Base-by-base conservation (phyloP, 2,329 filamentous ascomycete genomes). In the Rosellinia necatrix region DNA sequence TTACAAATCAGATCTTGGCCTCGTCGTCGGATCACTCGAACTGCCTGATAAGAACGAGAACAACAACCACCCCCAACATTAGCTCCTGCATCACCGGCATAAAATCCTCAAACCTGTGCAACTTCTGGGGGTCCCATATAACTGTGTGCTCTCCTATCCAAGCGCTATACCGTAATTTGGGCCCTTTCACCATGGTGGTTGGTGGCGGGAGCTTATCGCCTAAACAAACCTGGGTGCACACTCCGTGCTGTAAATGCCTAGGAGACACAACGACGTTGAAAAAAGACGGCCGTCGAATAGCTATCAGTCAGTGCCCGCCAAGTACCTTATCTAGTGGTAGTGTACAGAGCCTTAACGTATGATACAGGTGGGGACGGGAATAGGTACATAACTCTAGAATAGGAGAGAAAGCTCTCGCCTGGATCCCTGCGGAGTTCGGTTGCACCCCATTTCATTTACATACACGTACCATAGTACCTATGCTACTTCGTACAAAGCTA, bases 11-110 rank as follows among this genome's bases (percentile, higher is more conserved):
- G 40, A 40, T 58, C 55, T 55, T 54, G 58, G 52, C 53, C 56
- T 47, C 42, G 51, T 44, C 52, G 50, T 53, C 48, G 49, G 54
- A 59, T 53, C 49, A 53, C 38, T n/a, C n/a, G n/a, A n/a, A n/a
- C n/a, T n/a, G 48, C 53, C 55, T 51, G 52, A 46, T 53, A 59
- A 53, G 51, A 66, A 67, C 64, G 62, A 65, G 53, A 64, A 57
- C 60, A 51, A 63, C 40, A 49, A 35, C 41, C 17, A 38, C 30
- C 32, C 17, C 17, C 3, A 59, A 59, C 59, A 57, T 56, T 56
- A 56, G 50, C 38, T 19, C 15, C 44, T 60, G 65, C 60, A 65
- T 66, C 61, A 61, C 54, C 53, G 61, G 56, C 61, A 61, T 60
- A 52, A 50, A 56, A 42, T 19, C 21, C 19, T 29, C 22, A 17